phyloP scores from a whole-genome alignment of 148 eudicot genomes.

The Amaranthus hypochondriacus region DNA sequence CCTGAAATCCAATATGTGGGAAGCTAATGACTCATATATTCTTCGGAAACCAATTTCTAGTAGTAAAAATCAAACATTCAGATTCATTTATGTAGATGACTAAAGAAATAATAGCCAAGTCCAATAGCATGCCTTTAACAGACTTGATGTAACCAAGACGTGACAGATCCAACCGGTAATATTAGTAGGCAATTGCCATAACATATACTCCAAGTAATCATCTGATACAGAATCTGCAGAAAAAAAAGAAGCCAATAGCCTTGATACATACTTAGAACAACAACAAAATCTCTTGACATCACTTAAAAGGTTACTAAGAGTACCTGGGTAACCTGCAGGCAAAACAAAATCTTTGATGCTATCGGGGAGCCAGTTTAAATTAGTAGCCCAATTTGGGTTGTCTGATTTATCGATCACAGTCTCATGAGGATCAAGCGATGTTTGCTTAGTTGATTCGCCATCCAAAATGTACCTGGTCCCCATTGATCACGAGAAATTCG shows the following conservation, averaged over 20 bases:
- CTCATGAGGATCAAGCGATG: conserved; percentile 35
- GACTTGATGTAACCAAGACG: conserved; percentile 93
- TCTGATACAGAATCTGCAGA: conserved; percentile 87
- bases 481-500: neutral
- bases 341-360: conserved; percentile 61
- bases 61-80: neutral
- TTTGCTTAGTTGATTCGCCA: conserved; percentile 31
- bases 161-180: conserved; percentile 96
- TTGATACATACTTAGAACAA: neutral
- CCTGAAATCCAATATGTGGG: neutral
- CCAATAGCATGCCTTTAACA: conserved; percentile 70
- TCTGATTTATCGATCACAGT: conserved; percentile 27
- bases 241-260: neutral
- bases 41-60: neutral
- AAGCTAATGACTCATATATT: neutral
- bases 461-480: conserved; percentile 56
- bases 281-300: neutral
- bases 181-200: conserved; percentile 95
- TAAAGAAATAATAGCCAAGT: neutral
- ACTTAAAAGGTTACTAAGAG: neutral
- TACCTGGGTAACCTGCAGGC: conserved; percentile 90
- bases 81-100: neutral
- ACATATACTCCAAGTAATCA: conserved; percentile 93
- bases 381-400: conserved; percentile 21
- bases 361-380: conserved; percentile 66